phyloP scores from a whole-genome alignment of 2,329 filamentous ascomycete genomes.

The Didymella glomerata region DNA sequence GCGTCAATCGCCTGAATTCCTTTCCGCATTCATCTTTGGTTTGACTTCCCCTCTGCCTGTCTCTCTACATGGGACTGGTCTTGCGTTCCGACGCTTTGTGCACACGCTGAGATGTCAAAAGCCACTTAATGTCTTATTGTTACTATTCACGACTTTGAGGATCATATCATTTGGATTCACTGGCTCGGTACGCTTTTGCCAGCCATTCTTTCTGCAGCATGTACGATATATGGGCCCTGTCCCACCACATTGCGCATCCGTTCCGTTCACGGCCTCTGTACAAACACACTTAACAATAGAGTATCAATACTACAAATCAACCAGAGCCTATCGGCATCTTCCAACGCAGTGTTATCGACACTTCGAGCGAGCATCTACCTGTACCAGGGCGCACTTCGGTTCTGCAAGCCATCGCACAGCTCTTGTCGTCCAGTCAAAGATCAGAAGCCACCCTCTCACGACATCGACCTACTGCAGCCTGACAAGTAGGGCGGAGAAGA shows the following conservation, averaged over 20 bases:
- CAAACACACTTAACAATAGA: conserved; percentile 48
- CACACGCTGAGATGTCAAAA: conserved; percentile 45
- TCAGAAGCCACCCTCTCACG: conserved; percentile 28
- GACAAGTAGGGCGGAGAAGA: conserved; percentile 32
- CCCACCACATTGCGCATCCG: conserved; percentile 28
- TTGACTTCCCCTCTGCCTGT: conserved; percentile 31
- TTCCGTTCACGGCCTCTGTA: conserved; percentile 49
- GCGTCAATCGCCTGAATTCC: conserved; percentile 23
- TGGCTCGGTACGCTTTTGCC: conserved; percentile 13
- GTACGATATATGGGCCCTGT: conserved; percentile 46
- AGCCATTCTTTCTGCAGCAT: conserved; percentile 32
- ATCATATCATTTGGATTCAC: conserved; percentile 28
- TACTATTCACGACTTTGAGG: conserved; percentile 45
- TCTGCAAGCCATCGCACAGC: conserved; percentile 39
- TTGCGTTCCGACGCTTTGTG: conserved; percentile 42
- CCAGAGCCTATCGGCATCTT: conserved; percentile 29
- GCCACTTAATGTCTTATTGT: conserved; percentile 50
- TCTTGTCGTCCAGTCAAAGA: conserved; percentile 36
- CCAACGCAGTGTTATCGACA: conserved; percentile 12
- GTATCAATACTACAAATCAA: conserved; percentile 41
- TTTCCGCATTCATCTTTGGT: conserved; percentile 17
- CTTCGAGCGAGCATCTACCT: conserved; percentile 23
- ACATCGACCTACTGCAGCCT: conserved; percentile 37
- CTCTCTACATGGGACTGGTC: conserved; percentile 27
- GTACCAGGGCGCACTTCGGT: conserved; percentile 36